These are phyloP conservation scores for Lepiota brunneoincarnata DNA, from an alignment of 768 basidiomycete genomes.

Conservation along the genomic window DNA sequence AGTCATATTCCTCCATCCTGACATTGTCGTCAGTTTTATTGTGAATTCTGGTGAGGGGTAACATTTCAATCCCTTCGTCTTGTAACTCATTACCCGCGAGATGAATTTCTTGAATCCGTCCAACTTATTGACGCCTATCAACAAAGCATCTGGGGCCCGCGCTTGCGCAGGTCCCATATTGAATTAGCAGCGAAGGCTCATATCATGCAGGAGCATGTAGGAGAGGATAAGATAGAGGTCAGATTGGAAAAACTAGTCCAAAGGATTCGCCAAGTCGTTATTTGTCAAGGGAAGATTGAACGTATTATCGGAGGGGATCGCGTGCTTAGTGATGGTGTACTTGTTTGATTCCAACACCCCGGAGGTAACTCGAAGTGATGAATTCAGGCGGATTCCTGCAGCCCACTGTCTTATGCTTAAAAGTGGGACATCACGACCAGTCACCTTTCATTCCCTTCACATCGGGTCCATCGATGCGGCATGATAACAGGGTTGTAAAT, in stretches of 20 bases:
- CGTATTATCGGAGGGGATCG: constrained; percentile 54
- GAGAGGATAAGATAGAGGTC: not conserved
- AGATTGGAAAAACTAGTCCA: constrained; percentile 20
- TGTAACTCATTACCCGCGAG: too few species aligned
- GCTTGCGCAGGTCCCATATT: constrained; percentile 47
- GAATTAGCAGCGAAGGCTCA: constrained; percentile 31
- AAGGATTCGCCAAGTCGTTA: constrained; percentile 36
- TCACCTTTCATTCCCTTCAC: too few species aligned
- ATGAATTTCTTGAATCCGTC: constrained; percentile 27
- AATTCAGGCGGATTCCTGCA: too few species aligned
- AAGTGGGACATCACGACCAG: too few species aligned
- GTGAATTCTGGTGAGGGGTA: not conserved
- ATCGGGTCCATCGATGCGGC: too few species aligned
- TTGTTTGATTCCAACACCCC: constrained; percentile 15
- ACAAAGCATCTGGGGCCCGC: constrained; percentile 57
- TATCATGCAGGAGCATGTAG: not conserved
- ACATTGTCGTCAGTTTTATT: constrained; percentile 34
- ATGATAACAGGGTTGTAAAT: too few species aligned
- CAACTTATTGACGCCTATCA: constrained; percentile 52
- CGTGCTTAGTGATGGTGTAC: constrained; percentile 21
- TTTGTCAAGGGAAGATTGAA: constrained; percentile 51
- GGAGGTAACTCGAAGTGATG: too few species aligned
- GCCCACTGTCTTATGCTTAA: too few species aligned
- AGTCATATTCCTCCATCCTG: constrained; percentile 42
- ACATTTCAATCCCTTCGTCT: too few species aligned